Conservation (phyloP, 2,329 filamentous ascomycete species). For the Cercospora zeina region DNA sequence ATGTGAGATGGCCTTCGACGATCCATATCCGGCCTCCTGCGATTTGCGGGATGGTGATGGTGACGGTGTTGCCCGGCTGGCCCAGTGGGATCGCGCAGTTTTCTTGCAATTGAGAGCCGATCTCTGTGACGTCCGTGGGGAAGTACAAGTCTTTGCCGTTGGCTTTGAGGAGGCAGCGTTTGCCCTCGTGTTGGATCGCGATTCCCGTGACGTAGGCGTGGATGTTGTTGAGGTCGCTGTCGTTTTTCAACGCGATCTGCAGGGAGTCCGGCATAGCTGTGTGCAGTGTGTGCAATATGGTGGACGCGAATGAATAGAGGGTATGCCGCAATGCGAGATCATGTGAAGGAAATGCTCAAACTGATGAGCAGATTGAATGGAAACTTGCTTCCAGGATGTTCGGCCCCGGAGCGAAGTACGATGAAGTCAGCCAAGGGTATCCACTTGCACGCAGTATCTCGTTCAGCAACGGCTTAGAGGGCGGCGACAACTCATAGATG, state of each 20-base stretch:
- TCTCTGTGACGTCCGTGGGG: constrained; percentile 36
- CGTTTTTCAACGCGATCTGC: constrained; percentile 41
- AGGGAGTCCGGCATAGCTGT: constrained; percentile 40
- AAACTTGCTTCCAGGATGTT: constrained; percentile 8
- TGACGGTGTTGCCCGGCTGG: constrained; percentile 37
- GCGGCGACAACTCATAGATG: neutral
- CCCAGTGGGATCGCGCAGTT: constrained; percentile 43
- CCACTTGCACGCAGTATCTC: constrained; percentile 4
- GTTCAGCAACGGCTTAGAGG: neutral
- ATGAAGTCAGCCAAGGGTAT: constrained; percentile 15
- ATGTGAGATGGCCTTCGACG: constrained; percentile 40
- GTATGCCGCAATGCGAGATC: neutral
- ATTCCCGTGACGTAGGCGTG: constrained; percentile 44
- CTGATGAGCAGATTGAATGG: neutral
- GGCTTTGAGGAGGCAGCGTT: constrained; percentile 40
- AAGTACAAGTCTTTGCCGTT: constrained; percentile 42
- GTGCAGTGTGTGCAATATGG: neutral
- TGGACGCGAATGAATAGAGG: neutral
- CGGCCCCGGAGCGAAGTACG: neutral
- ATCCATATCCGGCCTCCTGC: constrained; percentile 46
- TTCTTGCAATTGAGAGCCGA: constrained; percentile 39
- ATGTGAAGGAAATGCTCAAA: neutral
- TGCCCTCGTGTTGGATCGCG: constrained; percentile 40
- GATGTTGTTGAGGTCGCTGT: constrained; percentile 37
- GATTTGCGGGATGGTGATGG: constrained; percentile 41